Evolutionary conservation across 805 yeast species (phyloP).

Genomic region (Ogataea degrootiae): DNA sequence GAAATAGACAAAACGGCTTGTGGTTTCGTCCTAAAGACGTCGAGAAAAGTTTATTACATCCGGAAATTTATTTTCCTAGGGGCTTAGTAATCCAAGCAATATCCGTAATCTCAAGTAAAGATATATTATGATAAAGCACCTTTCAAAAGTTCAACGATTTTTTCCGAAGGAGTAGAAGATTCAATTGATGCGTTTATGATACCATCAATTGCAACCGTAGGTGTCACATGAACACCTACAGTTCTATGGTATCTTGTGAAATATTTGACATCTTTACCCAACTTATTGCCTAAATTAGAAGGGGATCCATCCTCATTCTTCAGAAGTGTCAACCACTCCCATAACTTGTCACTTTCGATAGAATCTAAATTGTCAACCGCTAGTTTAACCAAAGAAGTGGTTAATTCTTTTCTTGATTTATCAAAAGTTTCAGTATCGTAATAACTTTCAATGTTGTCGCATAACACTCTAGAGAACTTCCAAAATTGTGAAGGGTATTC

Average conservation of each 20-base stretch:
- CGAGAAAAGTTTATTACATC: too few relatives aligned
- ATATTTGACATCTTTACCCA: conserved; percentile 62
- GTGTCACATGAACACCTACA: conserved; percentile 80
- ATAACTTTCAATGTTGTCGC: conserved; percentile 48
- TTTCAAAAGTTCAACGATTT: conserved; percentile 37
- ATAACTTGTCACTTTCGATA: conserved; percentile 26
- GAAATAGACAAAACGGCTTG: too few relatives aligned
- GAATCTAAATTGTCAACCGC: conserved; percentile 35
- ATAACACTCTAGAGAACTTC: conserved; percentile 51
- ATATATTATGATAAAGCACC: conserved; percentile 4
- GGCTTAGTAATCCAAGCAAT: too few relatives aligned
- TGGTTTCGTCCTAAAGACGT: too few relatives aligned
- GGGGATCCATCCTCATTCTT: conserved; percentile 28
- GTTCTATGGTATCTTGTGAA: conserved; percentile 71
- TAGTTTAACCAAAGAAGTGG: conserved; percentile 46
- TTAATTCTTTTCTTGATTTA: conserved; percentile 51
- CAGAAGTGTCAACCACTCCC: conserved; percentile 32
- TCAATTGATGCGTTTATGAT: conserved; percentile 52
- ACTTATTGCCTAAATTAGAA: conserved; percentile 52
- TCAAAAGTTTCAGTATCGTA: conserved; percentile 58
- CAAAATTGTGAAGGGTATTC: conserved; percentile 51
- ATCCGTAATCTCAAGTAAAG: too few relatives aligned
- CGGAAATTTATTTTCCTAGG: too few relatives aligned
- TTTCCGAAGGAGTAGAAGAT: conserved; percentile 52
- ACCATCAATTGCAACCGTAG: conserved; percentile 72